Evolutionary conservation across 2,329 filamentous ascomycete species (phyloP).

Genomic region (Aspergillus sp.): DNA sequence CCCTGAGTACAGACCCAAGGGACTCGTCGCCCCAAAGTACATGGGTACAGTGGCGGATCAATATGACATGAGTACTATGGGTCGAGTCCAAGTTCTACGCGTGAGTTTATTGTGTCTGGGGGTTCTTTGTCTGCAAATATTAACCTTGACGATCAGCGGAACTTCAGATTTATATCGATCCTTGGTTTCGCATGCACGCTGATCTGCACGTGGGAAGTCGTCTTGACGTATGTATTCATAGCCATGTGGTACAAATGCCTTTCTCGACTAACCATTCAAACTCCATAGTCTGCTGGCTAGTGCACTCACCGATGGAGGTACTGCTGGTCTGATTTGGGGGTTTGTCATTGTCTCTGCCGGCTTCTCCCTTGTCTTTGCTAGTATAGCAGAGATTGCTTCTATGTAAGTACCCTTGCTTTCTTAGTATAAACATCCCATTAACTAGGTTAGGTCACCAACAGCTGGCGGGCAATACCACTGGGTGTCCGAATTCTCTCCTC

Average conservation of each 20-base stretch:
- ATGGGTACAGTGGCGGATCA: conserved; percentile 44
- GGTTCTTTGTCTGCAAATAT: conserved; percentile 1
- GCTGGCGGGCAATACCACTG: conserved; percentile 48
- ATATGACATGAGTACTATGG: conserved; percentile 44
- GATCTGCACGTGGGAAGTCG: conserved; percentile 50
- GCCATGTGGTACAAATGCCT: conserved; percentile 1
- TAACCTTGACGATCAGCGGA: conserved; percentile 37
- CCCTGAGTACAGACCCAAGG: conserved; percentile 28
- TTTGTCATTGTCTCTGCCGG: conserved; percentile 39
- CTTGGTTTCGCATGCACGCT: conserved; percentile 50
- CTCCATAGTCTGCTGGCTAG: conserved; percentile 31
- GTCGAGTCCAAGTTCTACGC: conserved; percentile 45
- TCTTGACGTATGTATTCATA: conserved; percentile 40
- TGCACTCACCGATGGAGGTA: conserved; percentile 43
- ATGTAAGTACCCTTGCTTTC: conserved; percentile 36
- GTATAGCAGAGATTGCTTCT: conserved; percentile 49
- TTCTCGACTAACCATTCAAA: conserved; percentile 18
- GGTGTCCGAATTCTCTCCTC: conserved; percentile 52
- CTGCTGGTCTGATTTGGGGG: conserved; percentile 44
- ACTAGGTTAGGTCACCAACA: conserved; percentile 43
- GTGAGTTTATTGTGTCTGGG: conserved; percentile 27
- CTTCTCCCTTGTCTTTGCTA: conserved; percentile 41
- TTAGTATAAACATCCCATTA: not conserved
- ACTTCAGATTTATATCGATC: conserved; percentile 52
- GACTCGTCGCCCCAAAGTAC: conserved; percentile 40